phyloP scores from a whole-genome alignment of 169 alveolate genomes.

The Babesia gibsoni region DNA sequence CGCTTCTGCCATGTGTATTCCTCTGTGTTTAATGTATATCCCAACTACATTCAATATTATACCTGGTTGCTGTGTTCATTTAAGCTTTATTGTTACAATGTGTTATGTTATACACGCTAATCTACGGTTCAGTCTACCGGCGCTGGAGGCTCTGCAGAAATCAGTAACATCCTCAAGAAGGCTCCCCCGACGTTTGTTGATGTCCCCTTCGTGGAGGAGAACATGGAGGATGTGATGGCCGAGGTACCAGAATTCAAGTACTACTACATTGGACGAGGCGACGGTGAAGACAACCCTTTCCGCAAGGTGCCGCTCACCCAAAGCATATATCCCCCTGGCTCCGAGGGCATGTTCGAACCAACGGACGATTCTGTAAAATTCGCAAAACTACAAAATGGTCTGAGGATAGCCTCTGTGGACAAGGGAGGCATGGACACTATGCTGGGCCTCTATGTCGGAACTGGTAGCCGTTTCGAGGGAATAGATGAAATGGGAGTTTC shows the following conservation, averaged over 20 bases:
- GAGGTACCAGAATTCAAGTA: slow-evolving; percentile 81
- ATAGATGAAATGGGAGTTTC: slow-evolving; percentile 78
- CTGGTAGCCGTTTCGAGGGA: slow-evolving; percentile 80
- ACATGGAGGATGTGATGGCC: slow-evolving; percentile 67
- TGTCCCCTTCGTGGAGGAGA: slow-evolving; percentile 75
- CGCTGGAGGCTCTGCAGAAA: slow-evolving; percentile 11
- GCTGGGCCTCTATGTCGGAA: slow-evolving; percentile 75
- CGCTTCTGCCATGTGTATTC: too few relatives aligned
- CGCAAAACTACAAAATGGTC: slow-evolving; percentile 84
- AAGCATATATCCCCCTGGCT: slow-evolving; percentile 63
- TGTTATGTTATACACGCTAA: too few relatives aligned
- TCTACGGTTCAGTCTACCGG: slow-evolving; percentile 30
- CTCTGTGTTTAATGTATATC: too few relatives aligned
- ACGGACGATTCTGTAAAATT: slow-evolving; percentile 72
- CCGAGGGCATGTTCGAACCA: slow-evolving; percentile 65
- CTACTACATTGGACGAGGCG: slow-evolving; percentile 71
- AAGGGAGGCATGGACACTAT: slow-evolving; percentile 50
- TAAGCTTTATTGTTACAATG: too few relatives aligned
- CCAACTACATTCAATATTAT: too few relatives aligned
- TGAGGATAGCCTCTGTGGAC: slow-evolving; percentile 75
- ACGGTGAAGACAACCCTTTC: slow-evolving; percentile 69
- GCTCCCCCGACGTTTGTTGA: slow-evolving; percentile 59
- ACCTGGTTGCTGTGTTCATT: too few relatives aligned
- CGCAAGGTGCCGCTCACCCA: slow-evolving; percentile 72
- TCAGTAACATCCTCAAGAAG: slow-evolving; percentile 44